Evolutionary conservation across 2,329 filamentous ascomycete species (phyloP), one percentile per base, ranked within the genome.

Genomic region (Aspergillaceae sp.): DNA sequence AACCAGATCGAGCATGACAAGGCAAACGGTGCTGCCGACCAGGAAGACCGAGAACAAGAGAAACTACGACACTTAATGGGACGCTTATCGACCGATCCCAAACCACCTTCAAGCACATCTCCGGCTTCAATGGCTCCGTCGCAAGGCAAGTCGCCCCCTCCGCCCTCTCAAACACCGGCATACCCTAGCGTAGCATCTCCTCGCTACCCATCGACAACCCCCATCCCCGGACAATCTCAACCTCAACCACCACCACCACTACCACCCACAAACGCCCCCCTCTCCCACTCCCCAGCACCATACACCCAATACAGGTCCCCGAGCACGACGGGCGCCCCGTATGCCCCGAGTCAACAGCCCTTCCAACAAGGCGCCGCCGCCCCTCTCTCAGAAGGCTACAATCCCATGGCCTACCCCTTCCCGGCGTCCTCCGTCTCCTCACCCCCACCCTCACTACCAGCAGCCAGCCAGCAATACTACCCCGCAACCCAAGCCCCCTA

Each of bases 61-160:
- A 80, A 91, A 46, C 71, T 98, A 46, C 82, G 87, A 47, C 86
- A 86, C 37, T 73, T 98, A 36, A 97, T 98, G 92, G 90, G 96
- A 61, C 82, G 90, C 45, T 91, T 97, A 82, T 90, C 89, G 1
- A 84, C 96, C 70, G 87, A 91, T 46, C 69, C 68, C 5, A 65
- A 62, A 36, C 50, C 54, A 19, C 46, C 61, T 4, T 58, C 63
- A 10, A 54, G 57, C 9, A 55, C 61, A 10, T 58, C 64, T 33
- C 62, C 60, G 35, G 62, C 69, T 2, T 58, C 61, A n/a, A 73
- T 77, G 41, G 68, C 64, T 19, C 62, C 66, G 9, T 68, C 63
- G 46, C 69, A 71, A 41, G 66, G 74, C 35, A 67, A 66, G 48
- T 65, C 65, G 8, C 63, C 62, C 30, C 64, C 64, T 4, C 63